A percentile compares a stretch with the other conserved stretches of the same genome.
phyloP scores from a whole-genome alignment of 2,329 filamentous ascomycete genomes.

The Blastomyces emzantsi region DNA sequence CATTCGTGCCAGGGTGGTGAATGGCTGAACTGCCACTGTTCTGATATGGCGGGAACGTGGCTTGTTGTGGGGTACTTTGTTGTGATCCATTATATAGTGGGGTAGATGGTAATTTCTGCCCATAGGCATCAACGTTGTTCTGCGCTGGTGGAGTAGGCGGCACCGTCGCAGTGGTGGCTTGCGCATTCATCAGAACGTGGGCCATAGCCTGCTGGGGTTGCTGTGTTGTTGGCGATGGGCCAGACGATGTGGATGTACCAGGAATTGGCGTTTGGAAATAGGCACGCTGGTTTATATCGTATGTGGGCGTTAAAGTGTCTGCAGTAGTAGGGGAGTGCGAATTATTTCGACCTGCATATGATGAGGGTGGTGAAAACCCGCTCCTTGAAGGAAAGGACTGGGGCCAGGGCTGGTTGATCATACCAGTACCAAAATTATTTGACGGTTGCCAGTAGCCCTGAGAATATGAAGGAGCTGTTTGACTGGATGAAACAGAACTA shows the following conservation, averaged over 20 bases:
- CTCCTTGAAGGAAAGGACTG: constrained; percentile 40
- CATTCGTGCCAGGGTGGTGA: constrained; percentile 32
- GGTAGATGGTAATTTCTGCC: constrained; percentile 44
- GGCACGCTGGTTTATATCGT: constrained; percentile 54
- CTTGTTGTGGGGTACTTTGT: constrained; percentile 44
- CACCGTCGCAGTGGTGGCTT: constrained; percentile 28
- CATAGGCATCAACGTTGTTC: constrained; percentile 52
- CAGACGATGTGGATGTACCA: constrained; percentile 44
- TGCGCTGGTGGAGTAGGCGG: constrained; percentile 41
- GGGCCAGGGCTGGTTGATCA: constrained; percentile 40
- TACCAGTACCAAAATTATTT: constrained; percentile 43
- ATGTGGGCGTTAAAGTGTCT: constrained; percentile 59
- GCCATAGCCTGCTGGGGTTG: constrained; percentile 31
- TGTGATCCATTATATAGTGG: constrained; percentile 33
- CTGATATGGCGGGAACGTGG: constrained; percentile 33
- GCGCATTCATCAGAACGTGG: constrained; percentile 41
- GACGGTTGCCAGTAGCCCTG: constrained; percentile 53
- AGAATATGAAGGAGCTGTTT: constrained; percentile 39
- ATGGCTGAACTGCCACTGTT: constrained; percentile 19
- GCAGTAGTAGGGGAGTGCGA: constrained; percentile 51
- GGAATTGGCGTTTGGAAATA: constrained; percentile 53
- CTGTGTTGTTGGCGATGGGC: constrained; percentile 18
- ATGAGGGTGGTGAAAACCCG: constrained; percentile 50
- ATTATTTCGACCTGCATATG: constrained; percentile 40
- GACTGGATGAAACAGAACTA: constrained; percentile 18